Evolutionary conservation across 106 monocot species (phyloP), one percentile per base, ranked within the genome.

Genomic region (Vanilla planifolia): DNA sequence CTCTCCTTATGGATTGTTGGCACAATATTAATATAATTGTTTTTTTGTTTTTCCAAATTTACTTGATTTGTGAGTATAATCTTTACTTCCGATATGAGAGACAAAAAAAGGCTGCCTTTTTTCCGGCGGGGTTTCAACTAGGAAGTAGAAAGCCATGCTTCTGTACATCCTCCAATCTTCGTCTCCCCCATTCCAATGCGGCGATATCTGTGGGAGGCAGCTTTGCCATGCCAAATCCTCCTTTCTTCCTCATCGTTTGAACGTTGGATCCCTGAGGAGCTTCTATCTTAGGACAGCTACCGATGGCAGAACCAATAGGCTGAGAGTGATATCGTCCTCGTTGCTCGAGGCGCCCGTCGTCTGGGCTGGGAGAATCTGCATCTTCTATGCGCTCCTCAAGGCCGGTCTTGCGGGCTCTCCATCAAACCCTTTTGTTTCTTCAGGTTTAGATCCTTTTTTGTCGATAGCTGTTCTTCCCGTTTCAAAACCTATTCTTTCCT

Each of bases 331-430:
- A 25, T 43, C 77, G 11, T 70, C 73, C 24, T 77, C 79, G 21
- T 60, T 95, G 73, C 60, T 95, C 22, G 86, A 90, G 55, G 62
- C 42, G 46, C 95, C 89, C 3, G 73, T 90, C 36, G 60, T 90
- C 8, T 95, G 95, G 95, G 86, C 73, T 55, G 80, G 86, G 26
- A 77, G 89, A 67, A 66, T 95, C 34, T 86, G 82, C 68, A 30
- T 95, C 66, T 89, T 80, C 67, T 95, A 95, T 36, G 83, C 76
- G 51, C 83, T 87, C 48, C 63, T 95, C 55, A 89, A 82, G 71
- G 40, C 77, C 29, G 96, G 96, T 11, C 76, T 91, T 33, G 91
- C 74, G 41, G 91, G 96, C n/a, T 90, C 91, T 1, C 79, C 64
- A 8, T 76, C 78, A 34, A 90, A 77, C 34, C 90, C 90, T 13